Conservation (phyloP, 148 eudicot species). For the Fagopyrum homotropicum region DNA sequence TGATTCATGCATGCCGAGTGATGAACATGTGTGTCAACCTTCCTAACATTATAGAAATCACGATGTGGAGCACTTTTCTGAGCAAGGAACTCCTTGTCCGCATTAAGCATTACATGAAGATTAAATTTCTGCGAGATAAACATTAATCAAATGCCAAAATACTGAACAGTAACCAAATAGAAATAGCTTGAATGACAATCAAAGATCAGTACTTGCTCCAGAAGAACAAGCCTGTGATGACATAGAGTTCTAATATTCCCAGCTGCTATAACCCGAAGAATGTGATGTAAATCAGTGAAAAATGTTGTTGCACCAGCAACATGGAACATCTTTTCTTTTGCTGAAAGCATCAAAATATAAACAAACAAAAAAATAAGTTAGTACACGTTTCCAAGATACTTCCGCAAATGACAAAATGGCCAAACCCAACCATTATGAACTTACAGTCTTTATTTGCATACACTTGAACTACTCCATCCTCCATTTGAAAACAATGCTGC, state of each 20-base stretch:
- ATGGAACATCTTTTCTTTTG: constrained; percentile 51
- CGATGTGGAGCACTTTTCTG: constrained; percentile 85
- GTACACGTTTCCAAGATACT: not conserved
- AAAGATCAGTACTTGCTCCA: constrained; percentile 51
- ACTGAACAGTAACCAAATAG: constrained; percentile 10
- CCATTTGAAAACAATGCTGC: constrained; percentile 95
- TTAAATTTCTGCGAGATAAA: constrained; percentile 68
- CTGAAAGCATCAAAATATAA: constrained; percentile 21
- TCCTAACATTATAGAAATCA: constrained; percentile 76
- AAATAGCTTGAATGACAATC: not conserved
- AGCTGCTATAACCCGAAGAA: constrained; percentile 48
- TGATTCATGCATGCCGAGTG: constrained; percentile 95
- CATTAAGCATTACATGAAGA: constrained; percentile 79
- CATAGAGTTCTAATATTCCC: constrained; percentile 70
- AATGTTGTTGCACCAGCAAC: constrained; percentile 64
- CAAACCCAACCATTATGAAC: constrained; percentile 22
- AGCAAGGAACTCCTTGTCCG: constrained; percentile 73
- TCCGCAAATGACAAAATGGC: not conserved
- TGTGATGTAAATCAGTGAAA: constrained; percentile 68
- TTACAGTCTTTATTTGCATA: constrained; percentile 79
- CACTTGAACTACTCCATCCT: constrained; percentile 97
- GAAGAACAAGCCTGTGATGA: constrained; percentile 61
- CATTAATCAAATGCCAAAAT: constrained; percentile 28
- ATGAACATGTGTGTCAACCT: constrained; percentile 82
- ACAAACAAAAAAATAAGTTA: constrained; percentile 4